Conservation (phyloP, 139 green algal genomes). For the Coelastrella sp. region DNA sequence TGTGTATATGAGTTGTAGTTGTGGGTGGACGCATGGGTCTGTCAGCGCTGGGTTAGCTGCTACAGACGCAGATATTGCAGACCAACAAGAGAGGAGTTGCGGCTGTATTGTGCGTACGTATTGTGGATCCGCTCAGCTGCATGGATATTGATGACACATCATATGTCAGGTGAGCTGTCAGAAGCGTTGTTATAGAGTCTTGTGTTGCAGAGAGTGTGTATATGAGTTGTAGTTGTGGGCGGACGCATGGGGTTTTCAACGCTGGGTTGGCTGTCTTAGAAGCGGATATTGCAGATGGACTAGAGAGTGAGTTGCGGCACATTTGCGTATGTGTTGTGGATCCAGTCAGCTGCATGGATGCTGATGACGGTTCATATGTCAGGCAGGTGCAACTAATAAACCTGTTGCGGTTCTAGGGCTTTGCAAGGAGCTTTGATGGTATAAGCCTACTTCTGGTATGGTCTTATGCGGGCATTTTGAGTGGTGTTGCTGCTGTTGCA, state of each 20-base stretch:
- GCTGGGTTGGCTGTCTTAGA: constrained; percentile 58
- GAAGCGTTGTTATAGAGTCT: neutral
- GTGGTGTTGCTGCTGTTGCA: no score
- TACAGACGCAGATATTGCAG: constrained; percentile 58
- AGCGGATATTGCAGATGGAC: constrained; percentile 65
- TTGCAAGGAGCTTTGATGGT: no score
- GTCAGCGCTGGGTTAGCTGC: no score
- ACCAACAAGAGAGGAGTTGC: constrained; percentile 76
- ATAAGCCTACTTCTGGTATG: no score
- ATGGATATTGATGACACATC: constrained; percentile 95
- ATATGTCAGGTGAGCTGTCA: constrained; percentile 64
- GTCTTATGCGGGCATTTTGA: no score
- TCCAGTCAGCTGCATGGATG: constrained; percentile 93
- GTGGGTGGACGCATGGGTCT: no score
- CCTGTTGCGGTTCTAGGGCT: no score
- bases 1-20: no score
- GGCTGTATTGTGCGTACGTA: constrained; percentile 78
- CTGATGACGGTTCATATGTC: constrained; percentile 92
- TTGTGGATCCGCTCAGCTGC: constrained; percentile 85
- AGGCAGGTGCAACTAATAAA: neutral
- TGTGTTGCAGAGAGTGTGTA: no score
- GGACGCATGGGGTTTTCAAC: no score
- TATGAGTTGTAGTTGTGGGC: no score
- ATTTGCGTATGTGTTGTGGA: constrained; percentile 75
- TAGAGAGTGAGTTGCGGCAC: constrained; percentile 76